These are phyloP conservation scores for Mycena haematopus DNA, from an alignment of 768 basidiomycete genomes.

Conservation along the genomic window DNA sequence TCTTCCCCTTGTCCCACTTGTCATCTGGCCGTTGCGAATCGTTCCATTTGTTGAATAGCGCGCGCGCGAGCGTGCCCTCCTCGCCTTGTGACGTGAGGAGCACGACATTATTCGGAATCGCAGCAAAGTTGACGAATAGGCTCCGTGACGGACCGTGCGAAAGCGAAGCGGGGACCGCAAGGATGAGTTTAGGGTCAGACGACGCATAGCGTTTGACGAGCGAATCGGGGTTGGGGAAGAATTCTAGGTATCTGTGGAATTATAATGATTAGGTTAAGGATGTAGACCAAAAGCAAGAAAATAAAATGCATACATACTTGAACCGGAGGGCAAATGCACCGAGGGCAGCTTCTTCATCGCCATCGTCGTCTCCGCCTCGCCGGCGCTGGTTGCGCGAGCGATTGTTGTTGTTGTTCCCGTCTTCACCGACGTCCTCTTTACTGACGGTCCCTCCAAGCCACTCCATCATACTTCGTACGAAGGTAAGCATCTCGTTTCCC, in stretches of 20 bases:
- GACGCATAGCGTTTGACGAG: constrained; percentile 84
- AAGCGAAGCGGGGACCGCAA: constrained; percentile 91
- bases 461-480: constrained; percentile 97
- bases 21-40: constrained; percentile 76
- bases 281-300: constrained; percentile 3
- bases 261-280: background rate
- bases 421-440: constrained; percentile 90
- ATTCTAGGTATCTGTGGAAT: constrained; percentile 79
- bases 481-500: constrained; percentile 91
- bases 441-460: constrained; percentile 97
- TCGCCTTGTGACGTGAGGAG: constrained; percentile 83
- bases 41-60: constrained; percentile 90
- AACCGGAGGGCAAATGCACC: constrained; percentile 90
- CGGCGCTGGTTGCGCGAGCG: constrained; percentile 59
- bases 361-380: constrained; percentile 54
- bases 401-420: constrained; percentile 57
- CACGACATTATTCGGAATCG: constrained; percentile 83
- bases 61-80: constrained; percentile 78
- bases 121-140: constrained; percentile 87
- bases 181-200: constrained; percentile 89
- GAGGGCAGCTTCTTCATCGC: constrained; percentile 81
- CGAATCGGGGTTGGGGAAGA: constrained; percentile 84
- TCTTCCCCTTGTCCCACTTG: constrained; percentile 89
- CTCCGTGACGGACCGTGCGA: constrained; percentile 91
- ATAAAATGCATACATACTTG: constrained; percentile 63